These are phyloP conservation scores for Vigna nakashimae DNA, from an alignment of 306 rosid genomes.

Conservation along the genomic window DNA sequence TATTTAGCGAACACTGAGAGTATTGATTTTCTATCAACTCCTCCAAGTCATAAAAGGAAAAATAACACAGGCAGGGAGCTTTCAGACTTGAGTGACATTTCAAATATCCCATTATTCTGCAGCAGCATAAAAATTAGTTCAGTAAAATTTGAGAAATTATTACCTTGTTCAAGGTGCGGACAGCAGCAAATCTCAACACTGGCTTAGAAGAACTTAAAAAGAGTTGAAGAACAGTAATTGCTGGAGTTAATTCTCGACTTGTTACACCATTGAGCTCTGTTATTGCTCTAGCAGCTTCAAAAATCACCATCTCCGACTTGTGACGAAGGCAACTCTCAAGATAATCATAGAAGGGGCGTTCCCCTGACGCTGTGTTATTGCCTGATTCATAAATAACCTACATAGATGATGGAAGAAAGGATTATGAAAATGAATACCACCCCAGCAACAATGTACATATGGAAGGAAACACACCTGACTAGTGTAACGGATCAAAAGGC, in stretches of 20 bases:
- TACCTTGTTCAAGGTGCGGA: constrained; percentile 98
- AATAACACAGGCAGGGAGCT: constrained; percentile 3
- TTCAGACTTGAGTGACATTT: constrained; percentile 10
- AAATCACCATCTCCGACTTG: constrained; percentile 98
- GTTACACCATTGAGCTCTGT: constrained; percentile 93
- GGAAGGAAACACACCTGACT: constrained; percentile 76
- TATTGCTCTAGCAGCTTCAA: constrained; percentile 99
- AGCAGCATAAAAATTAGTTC: constrained; percentile 15
- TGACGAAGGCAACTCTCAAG: constrained; percentile 99
- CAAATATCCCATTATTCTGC: constrained; percentile 31
- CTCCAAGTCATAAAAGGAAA: constrained; percentile 16
- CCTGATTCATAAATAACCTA: constrained; percentile 93
- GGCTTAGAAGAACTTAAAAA: constrained; percentile 97
- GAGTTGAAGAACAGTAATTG: constrained; percentile 97
- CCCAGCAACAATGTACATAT: constrained; percentile 16
- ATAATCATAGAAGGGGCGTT: constrained; percentile 93
- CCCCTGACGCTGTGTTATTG: constrained; percentile 75
- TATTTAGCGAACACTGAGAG: constrained; percentile 13
- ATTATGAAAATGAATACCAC: constrained; percentile 24
- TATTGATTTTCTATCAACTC: constrained; percentile 33
- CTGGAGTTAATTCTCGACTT: constrained; percentile 90
- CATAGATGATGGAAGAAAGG: constrained; percentile 29
- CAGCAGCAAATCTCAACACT: constrained; percentile 98
- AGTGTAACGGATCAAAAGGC: constrained; percentile 95
- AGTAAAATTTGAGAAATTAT: constrained; percentile 31